A percentile compares a stretch with the other conserved stretches of the same genome.
phyloP scores from a whole-genome alignment of 805 yeast species.

The Metschnikowia sp. region DNA sequence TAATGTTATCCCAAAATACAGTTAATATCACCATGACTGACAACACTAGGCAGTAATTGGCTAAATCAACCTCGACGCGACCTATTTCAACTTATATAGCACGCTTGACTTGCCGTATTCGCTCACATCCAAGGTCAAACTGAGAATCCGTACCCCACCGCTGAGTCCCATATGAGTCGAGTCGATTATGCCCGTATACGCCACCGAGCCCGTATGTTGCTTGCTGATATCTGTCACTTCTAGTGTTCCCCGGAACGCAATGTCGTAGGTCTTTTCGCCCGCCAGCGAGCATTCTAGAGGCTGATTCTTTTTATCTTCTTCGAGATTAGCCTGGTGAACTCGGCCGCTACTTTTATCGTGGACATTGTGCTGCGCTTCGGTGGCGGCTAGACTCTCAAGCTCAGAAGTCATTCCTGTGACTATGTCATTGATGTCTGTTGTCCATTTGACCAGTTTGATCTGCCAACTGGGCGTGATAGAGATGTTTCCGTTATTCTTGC shows the following conservation, averaged over 20 bases:
- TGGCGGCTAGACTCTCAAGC: conserved; percentile 22
- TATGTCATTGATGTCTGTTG: conserved; percentile 17
- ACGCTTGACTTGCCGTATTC: conserved; percentile 8
- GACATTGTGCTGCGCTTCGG: conserved; percentile 22
- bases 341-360: conserved; percentile 26
- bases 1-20: too few species aligned
- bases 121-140: conserved; percentile 18
- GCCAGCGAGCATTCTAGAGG: neutral
- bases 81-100: conserved; percentile 8
- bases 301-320: neutral
- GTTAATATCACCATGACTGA: too few species aligned
- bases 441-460: conserved; percentile 25
- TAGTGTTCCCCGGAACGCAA: conserved; percentile 26
- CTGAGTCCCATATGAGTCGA: conserved; percentile 29
- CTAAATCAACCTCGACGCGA: too few species aligned
- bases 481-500: conserved; percentile 6
- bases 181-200: conserved; percentile 30
- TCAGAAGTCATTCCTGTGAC: conserved; percentile 24
- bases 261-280: conserved; percentile 12
- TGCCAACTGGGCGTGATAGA: conserved; percentile 21
- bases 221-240: conserved; percentile 19
- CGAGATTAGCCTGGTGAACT: conserved; percentile 23
- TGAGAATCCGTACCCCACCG: conserved; percentile 28
- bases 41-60: too few species aligned
- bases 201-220: conserved; percentile 17